Evolutionary conservation across 176 grass and related monocot genomes (phyloP).

Genomic region (Aegilops tauschii): DNA sequence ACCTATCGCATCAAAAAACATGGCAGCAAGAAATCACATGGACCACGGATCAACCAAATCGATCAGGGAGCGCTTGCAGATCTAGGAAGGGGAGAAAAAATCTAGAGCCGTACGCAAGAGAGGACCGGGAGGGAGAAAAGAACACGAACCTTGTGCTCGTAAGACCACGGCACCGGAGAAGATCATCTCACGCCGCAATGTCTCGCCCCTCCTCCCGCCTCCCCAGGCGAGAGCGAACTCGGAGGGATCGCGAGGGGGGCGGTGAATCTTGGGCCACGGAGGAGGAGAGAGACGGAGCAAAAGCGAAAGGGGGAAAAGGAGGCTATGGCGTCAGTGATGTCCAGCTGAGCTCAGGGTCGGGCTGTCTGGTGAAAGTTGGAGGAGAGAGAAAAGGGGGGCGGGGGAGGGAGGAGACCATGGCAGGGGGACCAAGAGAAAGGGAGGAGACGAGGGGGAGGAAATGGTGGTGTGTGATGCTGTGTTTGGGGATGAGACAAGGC

Average conservation of each 20-base stretch:
- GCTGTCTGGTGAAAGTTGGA: neutral
- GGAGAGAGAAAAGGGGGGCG: neutral
- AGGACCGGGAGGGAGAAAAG: neutral
- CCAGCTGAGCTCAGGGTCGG: constrained; percentile 15
- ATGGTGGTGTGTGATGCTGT: neutral
- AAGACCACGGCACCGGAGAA: neutral
- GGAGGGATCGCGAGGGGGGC: neutral
- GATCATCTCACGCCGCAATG: neutral
- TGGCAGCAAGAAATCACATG: neutral
- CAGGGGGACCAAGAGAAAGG: constrained; percentile 11
- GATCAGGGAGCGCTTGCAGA: neutral
- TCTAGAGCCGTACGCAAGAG: neutral
- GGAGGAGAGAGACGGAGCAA: neutral
- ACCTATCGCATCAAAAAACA: neutral
- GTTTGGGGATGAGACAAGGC: constrained; percentile 14
- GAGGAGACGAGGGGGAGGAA: neutral
- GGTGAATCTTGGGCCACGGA: neutral
- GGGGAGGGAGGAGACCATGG: neutral
- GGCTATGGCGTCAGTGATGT: constrained; percentile 1
- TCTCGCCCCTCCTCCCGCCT: neutral
- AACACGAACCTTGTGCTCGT: constrained; percentile 1
- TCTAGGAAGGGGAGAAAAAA: neutral
- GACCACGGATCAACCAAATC: neutral
- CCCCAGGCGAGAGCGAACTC: neutral
- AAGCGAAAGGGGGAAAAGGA: neutral